Base-by-base conservation (phyloP, 106 monocot species). In the Acorus calamus region DNA sequence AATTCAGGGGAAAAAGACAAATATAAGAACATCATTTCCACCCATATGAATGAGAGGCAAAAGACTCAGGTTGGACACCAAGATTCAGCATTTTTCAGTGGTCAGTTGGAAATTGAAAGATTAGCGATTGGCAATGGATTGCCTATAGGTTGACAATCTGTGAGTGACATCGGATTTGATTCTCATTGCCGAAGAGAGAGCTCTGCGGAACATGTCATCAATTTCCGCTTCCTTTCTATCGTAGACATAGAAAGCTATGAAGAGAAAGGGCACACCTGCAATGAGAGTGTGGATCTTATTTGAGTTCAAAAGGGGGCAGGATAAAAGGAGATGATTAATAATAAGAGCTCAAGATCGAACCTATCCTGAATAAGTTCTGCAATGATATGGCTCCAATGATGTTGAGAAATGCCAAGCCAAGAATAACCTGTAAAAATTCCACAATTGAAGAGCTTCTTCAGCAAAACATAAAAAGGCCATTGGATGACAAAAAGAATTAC, bases 161-260 rank as follows among this genome's bases (percentile, higher is more conserved):
- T 61, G 45, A 11, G 53, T 49, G 2, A 65, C 13, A 11, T 65
- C 49, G 7, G 78, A 61, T 64, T 76, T 82, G 44, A 81, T 5
- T 8, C 53, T 67, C 42, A 53, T 7, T 7, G 54, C 7, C 46
- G 55, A 59, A 2, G 73, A 61, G 44, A 50, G 46, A 2, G 60
- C 61, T 10, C 70, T 45, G 10, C 64, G 52, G 44, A 75, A 50
- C 4, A 69, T 5, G 44, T 50, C 57, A 44, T 92, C 92, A 13
- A 87, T 82, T 42, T 77, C 59, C 47, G 79, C 87, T 67, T 92
- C 87, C 81, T 84, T 82, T 64, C 76, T 87, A 54, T 87, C 92
- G 63, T 92, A 87, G 8, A 67, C 14, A 62, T 44, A 64, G 63
- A 84, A 69, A 5, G 56, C 67, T 11, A 77, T 50, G 66, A 87